phyloP scores from a whole-genome alignment of 495 filamentous ascomycete genomes.

The Oidiodendron maius region DNA sequence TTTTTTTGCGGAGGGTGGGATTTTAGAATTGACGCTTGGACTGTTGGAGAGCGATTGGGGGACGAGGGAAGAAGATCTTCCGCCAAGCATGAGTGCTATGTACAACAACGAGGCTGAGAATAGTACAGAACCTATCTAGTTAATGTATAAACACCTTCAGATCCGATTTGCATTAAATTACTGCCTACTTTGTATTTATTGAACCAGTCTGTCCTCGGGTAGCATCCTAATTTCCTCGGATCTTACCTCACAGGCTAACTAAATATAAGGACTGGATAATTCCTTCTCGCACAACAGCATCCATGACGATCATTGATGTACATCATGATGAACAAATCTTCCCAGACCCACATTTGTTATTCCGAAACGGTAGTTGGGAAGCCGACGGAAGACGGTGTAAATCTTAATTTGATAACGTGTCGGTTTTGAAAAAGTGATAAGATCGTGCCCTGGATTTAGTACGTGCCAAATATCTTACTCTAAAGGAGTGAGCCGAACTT shows the following conservation, averaged over 20 bases:
- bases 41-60: constrained; percentile 62
- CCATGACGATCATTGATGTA: constrained; percentile 30
- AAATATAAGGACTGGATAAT: constrained; percentile 1
- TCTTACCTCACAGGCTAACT: not conserved
- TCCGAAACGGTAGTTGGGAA: constrained; percentile 39
- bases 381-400: not conserved
- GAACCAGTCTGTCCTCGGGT: no score
- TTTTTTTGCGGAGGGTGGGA: constrained; percentile 63
- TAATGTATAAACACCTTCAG: no score
- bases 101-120: not conserved
- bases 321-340: constrained; percentile 32
- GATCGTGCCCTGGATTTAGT: not conserved
- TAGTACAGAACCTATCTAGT: no score
- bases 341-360: constrained; percentile 29
- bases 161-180: no score
- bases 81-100: constrained; percentile 39
- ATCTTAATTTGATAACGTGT: not conserved
- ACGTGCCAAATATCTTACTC: not conserved
- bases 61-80: constrained; percentile 54
- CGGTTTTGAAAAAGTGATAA: not conserved
- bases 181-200: no score
- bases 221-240: not conserved
- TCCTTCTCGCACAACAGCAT: constrained; percentile 32
- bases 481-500: not conserved
- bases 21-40: constrained; percentile 60